A percentile compares a stretch with the other conserved stretches of the same genome.
These are phyloP conservation scores for Microsporum audouinii DNA, from an alignment of 2,329 filamentous ascomycete genomes.

Conservation along the genomic window DNA sequence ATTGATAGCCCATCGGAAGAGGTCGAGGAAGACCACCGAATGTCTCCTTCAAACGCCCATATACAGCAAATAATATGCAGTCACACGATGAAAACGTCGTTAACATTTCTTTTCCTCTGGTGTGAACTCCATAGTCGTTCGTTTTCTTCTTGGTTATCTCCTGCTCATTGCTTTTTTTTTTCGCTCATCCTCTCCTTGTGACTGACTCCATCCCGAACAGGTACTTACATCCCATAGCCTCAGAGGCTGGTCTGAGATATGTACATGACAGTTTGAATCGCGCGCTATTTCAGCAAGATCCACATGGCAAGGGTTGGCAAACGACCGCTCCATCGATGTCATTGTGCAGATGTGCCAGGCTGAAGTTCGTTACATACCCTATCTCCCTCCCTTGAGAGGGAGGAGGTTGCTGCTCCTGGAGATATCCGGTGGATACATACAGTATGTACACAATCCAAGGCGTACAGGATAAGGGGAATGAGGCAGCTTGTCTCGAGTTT, in stretches of 20 bases:
- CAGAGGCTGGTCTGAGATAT: too few species aligned
- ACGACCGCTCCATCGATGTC: not conserved
- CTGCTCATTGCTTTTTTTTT: not conserved
- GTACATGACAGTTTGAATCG: not conserved
- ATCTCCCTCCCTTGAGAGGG: too few species aligned
- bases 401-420: not conserved
- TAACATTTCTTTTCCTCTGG: not conserved
- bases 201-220: conserved; percentile 1
- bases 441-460: not conserved
- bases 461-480: not conserved
- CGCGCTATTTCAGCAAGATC: not conserved
- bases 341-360: not conserved
- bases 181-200: not conserved
- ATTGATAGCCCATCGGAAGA: not conserved
- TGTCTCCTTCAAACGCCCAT: not conserved
- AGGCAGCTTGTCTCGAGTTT: not conserved
- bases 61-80: not conserved
- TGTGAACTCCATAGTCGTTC: not conserved
- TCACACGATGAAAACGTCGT: not conserved
- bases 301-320: not conserved
- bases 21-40: not conserved
- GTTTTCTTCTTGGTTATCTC: not conserved
- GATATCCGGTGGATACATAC: not conserved
- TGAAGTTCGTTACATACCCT: not conserved
- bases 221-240: not conserved